These are phyloP conservation scores for Eucalyptus urophylla DNA, from an alignment of 345 rosid species.

Conservation along the genomic window DNA sequence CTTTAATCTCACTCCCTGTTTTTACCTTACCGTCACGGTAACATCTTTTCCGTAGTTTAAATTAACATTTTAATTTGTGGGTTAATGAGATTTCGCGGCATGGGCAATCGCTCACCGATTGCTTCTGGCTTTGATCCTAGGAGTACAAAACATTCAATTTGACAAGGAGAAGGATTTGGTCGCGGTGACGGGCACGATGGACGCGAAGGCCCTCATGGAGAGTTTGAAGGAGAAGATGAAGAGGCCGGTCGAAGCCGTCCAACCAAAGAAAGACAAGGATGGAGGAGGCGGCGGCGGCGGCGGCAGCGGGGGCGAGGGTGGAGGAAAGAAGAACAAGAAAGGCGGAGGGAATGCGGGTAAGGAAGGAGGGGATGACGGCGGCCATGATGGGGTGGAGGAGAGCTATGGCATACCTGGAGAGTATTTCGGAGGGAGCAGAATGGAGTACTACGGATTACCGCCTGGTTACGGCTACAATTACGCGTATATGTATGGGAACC, in stretches of 20 bases:
- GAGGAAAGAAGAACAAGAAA: constrained; percentile 6
- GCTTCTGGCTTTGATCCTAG: constrained; percentile 10
- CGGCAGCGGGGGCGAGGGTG: constrained; percentile 3
- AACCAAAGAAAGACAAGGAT: constrained; percentile 43
- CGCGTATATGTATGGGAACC: not conserved
- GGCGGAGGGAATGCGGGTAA: constrained; percentile 1
- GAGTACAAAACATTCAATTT: constrained; percentile 29
- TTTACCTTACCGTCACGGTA: not conserved
- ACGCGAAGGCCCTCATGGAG: constrained; percentile 36
- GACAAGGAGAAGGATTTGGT: constrained; percentile 56
- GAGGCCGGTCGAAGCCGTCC: constrained; percentile 41
- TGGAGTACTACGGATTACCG: not conserved
- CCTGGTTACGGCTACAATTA: not conserved
- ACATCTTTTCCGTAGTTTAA: not conserved
- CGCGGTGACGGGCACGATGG: constrained; percentile 68
- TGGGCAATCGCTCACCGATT: not conserved
- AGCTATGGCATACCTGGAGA: not conserved
- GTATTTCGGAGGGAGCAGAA: not conserved
- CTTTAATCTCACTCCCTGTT: not conserved
- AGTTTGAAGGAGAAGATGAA: constrained; percentile 43
- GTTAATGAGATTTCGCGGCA: not conserved
- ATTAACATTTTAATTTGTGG: not conserved
- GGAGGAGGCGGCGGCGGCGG: constrained; percentile 3
- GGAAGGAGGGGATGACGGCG: not conserved
- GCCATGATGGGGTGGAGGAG: not conserved